Evolutionary conservation across 1,284 basidiomycete species (phyloP).

Genomic region (Pholiota adiposa): DNA sequence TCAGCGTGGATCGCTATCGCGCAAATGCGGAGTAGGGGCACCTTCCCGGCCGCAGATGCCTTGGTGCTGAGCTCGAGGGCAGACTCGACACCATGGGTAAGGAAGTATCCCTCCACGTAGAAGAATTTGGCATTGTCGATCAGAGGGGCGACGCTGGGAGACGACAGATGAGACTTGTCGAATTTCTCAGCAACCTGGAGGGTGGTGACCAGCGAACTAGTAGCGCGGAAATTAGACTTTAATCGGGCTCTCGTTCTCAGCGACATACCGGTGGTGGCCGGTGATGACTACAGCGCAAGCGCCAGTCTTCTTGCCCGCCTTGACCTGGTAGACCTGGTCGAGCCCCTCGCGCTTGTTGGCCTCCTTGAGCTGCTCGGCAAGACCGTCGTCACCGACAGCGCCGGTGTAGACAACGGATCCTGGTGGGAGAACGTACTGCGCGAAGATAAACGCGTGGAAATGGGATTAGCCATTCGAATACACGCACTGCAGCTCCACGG

Average conservation of each 20-base stretch:
- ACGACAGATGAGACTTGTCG: constrained; percentile 78
- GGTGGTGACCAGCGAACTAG: constrained; percentile 90
- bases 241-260: not conserved
- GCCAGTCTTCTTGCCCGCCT: constrained; percentile 88
- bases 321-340: constrained; percentile 88
- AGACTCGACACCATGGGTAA: constrained; percentile 88
- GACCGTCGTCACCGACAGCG: constrained; percentile 90
- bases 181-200: constrained; percentile 93
- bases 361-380: constrained; percentile 88
- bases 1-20: not conserved
- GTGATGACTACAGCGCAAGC: constrained; percentile 98
- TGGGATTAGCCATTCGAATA: not conserved
- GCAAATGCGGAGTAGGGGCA: constrained; percentile 29
- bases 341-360: constrained; percentile 96
- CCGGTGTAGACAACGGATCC: constrained; percentile 95
- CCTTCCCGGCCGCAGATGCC: constrained; percentile 82
- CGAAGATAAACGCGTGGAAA: constrained; percentile 8
- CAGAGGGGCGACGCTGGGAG: constrained; percentile 77
- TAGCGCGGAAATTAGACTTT: not conserved
- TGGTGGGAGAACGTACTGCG: constrained; percentile 87
- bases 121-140: constrained; percentile 85
- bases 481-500: constrained; percentile 90
- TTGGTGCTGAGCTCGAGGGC: constrained; percentile 82
- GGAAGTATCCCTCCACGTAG: constrained; percentile 98
- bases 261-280: constrained; percentile 81